Evolutionary conservation across 352 stramenopile genomes (phyloP).

Genomic region (Pythium folliculosum): DNA sequence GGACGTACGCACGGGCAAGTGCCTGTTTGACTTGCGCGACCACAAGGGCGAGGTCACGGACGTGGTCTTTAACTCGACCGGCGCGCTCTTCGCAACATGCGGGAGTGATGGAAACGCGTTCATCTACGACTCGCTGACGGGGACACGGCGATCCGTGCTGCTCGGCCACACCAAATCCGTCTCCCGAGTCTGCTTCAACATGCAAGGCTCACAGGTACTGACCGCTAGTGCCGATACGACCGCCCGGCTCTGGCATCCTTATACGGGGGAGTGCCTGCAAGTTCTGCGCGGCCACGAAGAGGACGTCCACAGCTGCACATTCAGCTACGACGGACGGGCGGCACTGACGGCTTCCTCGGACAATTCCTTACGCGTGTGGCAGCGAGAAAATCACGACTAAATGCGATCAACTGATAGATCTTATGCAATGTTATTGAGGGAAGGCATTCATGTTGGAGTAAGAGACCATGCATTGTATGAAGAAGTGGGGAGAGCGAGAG

Average conservation of each 20-base stretch:
- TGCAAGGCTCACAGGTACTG: slow-evolving; percentile 64
- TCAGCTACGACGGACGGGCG: slow-evolving; percentile 62
- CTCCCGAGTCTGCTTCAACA: slow-evolving; percentile 61
- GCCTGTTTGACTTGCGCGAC: slow-evolving; percentile 59
- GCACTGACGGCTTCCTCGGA: slow-evolving; percentile 59
- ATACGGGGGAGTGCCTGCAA: slow-evolving; percentile 65
- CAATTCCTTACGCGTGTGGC: slow-evolving; percentile 70
- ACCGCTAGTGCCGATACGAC: slow-evolving; percentile 59
- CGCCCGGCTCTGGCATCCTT: slow-evolving; percentile 68
- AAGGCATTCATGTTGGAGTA: slow-evolving; percentile 1
- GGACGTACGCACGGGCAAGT: slow-evolving; percentile 66
- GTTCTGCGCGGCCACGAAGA: slow-evolving; percentile 64
- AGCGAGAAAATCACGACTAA: slow-evolving; percentile 27
- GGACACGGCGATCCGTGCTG: slow-evolving; percentile 47
- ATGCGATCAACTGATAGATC: neutral
- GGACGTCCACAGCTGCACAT: slow-evolving; percentile 55
- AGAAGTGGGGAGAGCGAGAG: slow-evolving; percentile 8
- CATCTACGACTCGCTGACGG: slow-evolving; percentile 76
- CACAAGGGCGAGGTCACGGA: slow-evolving; percentile 53
- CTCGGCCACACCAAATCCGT: slow-evolving; percentile 49
- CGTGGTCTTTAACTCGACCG: slow-evolving; percentile 66
- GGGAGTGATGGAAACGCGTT: slow-evolving; percentile 54
- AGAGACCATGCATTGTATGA: slow-evolving; percentile 2
- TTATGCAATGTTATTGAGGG: neutral
- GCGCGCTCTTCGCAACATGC: slow-evolving; percentile 58